Percentiles rank a stretch among this genome's conserved stretches.
Conservation (phyloP, 1,139 yeast species). For the Williopsis jadinii region DNA sequence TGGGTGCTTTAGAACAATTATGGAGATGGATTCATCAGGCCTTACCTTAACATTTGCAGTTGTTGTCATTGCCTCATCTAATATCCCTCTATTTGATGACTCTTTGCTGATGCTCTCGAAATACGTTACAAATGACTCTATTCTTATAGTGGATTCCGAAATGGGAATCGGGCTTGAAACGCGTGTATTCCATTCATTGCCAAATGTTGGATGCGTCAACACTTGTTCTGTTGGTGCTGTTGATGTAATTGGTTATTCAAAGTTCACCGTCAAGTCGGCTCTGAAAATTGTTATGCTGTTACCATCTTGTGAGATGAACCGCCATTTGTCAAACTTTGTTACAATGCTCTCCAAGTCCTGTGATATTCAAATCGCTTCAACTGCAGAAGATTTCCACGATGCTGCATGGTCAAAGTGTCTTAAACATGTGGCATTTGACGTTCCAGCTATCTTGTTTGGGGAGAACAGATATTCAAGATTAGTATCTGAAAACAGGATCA, state of each 20-base stretch:
- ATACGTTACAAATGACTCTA: background rate
- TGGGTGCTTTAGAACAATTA: background rate
- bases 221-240: background rate
- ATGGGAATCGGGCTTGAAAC: constrained; percentile 5
- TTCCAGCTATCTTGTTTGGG: constrained; percentile 4
- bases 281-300: too few species aligned
- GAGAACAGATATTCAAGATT: constrained; percentile 2
- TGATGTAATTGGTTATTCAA: background rate
- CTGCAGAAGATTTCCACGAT: background rate
- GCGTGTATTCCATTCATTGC: background rate
- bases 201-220: background rate
- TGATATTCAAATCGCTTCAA: too few species aligned
- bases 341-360: too few species aligned
- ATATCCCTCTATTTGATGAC: constrained; percentile 1
- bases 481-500: background rate
- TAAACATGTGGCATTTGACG: constrained; percentile 1
- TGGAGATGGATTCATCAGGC: background rate
- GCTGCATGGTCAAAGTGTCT: constrained; percentile 3
- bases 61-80: constrained; percentile 1
- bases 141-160: constrained; percentile 2
- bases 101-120: background rate
- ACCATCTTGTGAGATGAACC: too few species aligned
- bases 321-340: too few species aligned
- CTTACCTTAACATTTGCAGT: background rate
- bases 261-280: too few species aligned